Percentiles rank a stretch among this genome's conserved stretches.
phyloP scores from a whole-genome alignment of 148 eudicot genomes.

The Cornus suecica region DNA sequence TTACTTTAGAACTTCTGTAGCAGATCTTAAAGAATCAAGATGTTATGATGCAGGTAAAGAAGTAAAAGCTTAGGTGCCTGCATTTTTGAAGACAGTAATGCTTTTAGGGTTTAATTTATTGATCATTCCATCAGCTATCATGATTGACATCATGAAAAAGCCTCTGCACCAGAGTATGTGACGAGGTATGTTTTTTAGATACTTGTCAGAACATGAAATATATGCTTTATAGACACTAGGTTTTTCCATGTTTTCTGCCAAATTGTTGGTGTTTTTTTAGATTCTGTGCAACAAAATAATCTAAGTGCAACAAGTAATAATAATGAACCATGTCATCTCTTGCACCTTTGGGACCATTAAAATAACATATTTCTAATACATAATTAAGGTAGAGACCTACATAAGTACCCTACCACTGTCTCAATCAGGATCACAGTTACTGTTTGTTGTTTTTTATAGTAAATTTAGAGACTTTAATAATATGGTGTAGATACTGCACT shows the following conservation, averaged over 20 bases:
- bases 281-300: not conserved
- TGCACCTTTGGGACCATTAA: constrained; percentile 25
- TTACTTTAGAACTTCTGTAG: not conserved
- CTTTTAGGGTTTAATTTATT: not conserved
- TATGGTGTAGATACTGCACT: constrained; percentile 25
- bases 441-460: constrained; percentile 1
- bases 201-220: not conserved
- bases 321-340: not conserved
- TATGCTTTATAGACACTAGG: not conserved
- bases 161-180: constrained; percentile 2
- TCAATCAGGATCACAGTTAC: constrained; percentile 17
- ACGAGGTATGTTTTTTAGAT: not conserved
- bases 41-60: not conserved
- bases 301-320: not conserved
- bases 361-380: constrained; percentile 11
- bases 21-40: not conserved
- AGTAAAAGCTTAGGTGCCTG: not conserved
- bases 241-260: not conserved
- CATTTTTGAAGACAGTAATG: not conserved
- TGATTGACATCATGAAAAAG: not conserved
- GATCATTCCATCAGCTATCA: not conserved
- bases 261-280: no score
- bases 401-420: constrained; percentile 20
- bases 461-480: constrained; percentile 16
- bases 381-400: constrained; percentile 9